Percentiles rank a stretch among this genome's conserved stretches.
Evolutionary conservation across 2,329 filamentous ascomycete genomes (phyloP).

Genomic region (Diaporthe citriasiana): DNA sequence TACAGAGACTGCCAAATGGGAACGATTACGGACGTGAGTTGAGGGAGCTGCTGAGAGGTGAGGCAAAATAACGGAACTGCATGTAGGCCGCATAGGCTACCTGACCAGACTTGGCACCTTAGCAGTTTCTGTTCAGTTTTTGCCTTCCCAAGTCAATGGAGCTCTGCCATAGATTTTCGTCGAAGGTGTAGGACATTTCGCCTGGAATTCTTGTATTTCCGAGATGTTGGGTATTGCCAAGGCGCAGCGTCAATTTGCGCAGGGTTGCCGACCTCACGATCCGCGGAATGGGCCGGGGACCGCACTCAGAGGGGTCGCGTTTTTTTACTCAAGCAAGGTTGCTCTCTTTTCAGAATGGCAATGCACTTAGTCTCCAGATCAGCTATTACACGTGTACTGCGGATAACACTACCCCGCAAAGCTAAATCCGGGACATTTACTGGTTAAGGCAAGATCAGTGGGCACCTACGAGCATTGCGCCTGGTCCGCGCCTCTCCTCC

Average conservation of each 20-base stretch:
- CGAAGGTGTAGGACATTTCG: neutral
- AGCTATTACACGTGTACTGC: too few relatives aligned
- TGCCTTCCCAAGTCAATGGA: too few relatives aligned
- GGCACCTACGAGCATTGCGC: slow-evolving; percentile 3
- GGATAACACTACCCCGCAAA: slow-evolving; percentile 3
- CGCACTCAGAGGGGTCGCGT: neutral
- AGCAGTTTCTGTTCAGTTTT: neutral
- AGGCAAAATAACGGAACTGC: neutral
- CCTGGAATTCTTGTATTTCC: neutral
- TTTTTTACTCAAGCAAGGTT: neutral
- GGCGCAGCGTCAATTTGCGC: neutral
- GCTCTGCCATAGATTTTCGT: neutral
- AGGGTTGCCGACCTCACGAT: neutral
- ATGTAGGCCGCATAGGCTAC: too few relatives aligned
- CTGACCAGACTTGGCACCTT: neutral
- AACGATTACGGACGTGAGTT: slow-evolving; percentile 80
- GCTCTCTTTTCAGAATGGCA: neutral
- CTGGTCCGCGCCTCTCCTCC: neutral
- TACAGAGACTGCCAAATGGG: slow-evolving; percentile 78
- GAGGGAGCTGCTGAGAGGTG: slow-evolving; percentile 51
- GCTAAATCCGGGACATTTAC: neutral
- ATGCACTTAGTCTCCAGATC: neutral
- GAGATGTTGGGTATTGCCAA: neutral
- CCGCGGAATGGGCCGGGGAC: slow-evolving; percentile 6
- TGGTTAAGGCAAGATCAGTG: neutral